Evolutionary conservation across 2,329 filamentous ascomycete species (phyloP), one percentile per base, ranked within the genome.

Genomic region (Dichotomopilus funicola): DNA sequence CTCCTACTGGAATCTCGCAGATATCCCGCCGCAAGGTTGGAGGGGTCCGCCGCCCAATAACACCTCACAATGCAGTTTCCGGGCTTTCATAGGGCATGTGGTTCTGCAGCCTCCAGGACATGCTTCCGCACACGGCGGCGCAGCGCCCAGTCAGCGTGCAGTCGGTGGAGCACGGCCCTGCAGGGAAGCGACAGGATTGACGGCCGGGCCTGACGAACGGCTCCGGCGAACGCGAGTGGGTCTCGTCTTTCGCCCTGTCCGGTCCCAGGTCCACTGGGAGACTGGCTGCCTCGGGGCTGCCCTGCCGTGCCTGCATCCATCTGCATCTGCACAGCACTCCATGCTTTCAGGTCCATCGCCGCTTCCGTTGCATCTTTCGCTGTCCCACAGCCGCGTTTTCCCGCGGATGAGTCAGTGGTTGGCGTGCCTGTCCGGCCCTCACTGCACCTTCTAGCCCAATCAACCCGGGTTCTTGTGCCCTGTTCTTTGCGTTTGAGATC

Each of bases 111-210:
- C 65, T 67, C 70, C 66, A 67, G 70, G 67, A 68, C 63, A 62
- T 58, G 54, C 57, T 70, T 71, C 67, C 70, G 64, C 65, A 70
- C 69, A 73, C 71, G 66, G 74, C 72, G 72, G 73, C 73, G 74
- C 73, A 75, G 67, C 62, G 64, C 63, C 19, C 68, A 64, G 66
- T 61, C 51, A 55, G 11, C 49, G 53, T 54, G 50, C 51, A 51
- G 56, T 35, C 41, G 42, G 41, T 37, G 34, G 44, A 40, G 48
- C 50, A 36, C 53, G 40, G 40, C 40, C 12, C 40, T 9, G 50
- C 57, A 57, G 53, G 54, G 46, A 55, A 55, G 42, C 33, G 58
- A 53, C 49, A 54, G 53, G 48, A 51, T 27, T 27, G 19, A 27
- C 54, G 51, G 51, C 51, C 53, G 50, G 19, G 48, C 38, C 35